Conservation (phyloP, 257 asterid species). For the Euphrasia confusa region DNA sequence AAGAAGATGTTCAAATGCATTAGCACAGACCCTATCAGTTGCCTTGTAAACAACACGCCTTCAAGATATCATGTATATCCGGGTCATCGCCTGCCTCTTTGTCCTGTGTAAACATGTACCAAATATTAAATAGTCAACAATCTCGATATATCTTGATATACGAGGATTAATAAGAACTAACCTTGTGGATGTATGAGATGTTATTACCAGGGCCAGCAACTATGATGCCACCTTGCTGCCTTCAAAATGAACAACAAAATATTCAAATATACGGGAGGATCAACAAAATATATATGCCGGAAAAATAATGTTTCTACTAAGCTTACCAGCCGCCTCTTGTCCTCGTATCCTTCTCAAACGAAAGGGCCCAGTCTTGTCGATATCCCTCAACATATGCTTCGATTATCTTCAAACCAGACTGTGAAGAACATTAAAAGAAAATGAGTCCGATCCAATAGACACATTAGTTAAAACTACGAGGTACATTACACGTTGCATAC, state of each 20-base stretch:
- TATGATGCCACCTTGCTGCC: slow-evolving; percentile 94
- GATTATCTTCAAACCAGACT: slow-evolving; percentile 86
- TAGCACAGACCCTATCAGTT: slow-evolving; percentile 17
- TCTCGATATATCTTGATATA: slow-evolving; percentile 36
- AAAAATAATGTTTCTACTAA: slow-evolving; percentile 4
- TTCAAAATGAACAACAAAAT: slow-evolving; percentile 30
- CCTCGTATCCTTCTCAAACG: slow-evolving; percentile 90
- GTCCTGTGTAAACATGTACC: slow-evolving; percentile 43
- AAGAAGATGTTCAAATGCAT: too few species aligned
- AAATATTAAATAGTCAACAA: neutral
- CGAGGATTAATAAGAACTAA: slow-evolving; percentile 24
- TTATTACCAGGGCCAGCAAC: slow-evolving; percentile 92
- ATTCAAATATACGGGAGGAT: neutral
- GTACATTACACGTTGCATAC: too few species aligned
- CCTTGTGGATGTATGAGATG: slow-evolving; percentile 81
- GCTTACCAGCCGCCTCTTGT: slow-evolving; percentile 95
- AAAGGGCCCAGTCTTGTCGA: slow-evolving; percentile 92
- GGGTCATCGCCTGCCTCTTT: slow-evolving; percentile 97
- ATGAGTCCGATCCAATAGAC: neutral
- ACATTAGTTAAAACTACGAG: too few species aligned
- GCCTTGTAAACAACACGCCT: slow-evolving; percentile 55
- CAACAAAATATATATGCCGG: neutral
- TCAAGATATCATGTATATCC: slow-evolving; percentile 56
- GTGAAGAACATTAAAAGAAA: slow-evolving; percentile 22
- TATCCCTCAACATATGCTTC: slow-evolving; percentile 84